Base-by-base conservation (phyloP, 306 rosid genomes). In the Adenanthera pavonina region DNA sequence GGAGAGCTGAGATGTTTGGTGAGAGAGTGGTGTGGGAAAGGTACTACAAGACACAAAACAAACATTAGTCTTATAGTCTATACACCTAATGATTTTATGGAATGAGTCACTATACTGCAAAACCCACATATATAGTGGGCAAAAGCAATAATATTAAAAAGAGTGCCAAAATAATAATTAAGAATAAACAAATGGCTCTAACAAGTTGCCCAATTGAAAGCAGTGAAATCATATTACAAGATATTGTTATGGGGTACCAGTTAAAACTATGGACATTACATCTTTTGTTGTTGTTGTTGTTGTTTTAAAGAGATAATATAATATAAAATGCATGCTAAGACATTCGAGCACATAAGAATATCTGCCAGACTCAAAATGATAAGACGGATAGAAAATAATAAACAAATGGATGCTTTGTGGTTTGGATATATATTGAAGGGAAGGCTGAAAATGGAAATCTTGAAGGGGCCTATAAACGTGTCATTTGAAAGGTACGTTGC, bases 281-380 rank as follows among this genome's bases (percentile, higher is more conserved):
- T 47, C 43, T 76, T 17, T 48, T 62, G 35, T 11, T 25, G 30
- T 25, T 25, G 30, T 25, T 25, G 30, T 25, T 25, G 30, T 25
- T 25, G 30, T 25, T 25, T 25, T 25, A 25, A 25, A 25, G 30
- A 25, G 30, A 25, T 25, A 25, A 25, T 11, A 7, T n/a, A 12
- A 35, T 66, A 66, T n/a, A 35, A 19, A 38, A 67, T 77, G 51
- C 81, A 78, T 65, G 53, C 52, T 51, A 33, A 78, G 66, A 66
- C 38, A 17, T 13, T 16, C 34, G 44, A 65, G 74, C 35, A 35
- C 49, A 49, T 40, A 25, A 57, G 53, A 38, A 67, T 78, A 57
- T n/a, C 7, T 66, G 62, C 40, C 66, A 19, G 65, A 33, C 72
- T 51, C 20, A 51, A 46, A 33, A 38, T 30, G 79, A 59, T 75